These are phyloP conservation scores for Brassica cretica DNA, from an alignment of 345 rosid species.

Conservation along the genomic window DNA sequence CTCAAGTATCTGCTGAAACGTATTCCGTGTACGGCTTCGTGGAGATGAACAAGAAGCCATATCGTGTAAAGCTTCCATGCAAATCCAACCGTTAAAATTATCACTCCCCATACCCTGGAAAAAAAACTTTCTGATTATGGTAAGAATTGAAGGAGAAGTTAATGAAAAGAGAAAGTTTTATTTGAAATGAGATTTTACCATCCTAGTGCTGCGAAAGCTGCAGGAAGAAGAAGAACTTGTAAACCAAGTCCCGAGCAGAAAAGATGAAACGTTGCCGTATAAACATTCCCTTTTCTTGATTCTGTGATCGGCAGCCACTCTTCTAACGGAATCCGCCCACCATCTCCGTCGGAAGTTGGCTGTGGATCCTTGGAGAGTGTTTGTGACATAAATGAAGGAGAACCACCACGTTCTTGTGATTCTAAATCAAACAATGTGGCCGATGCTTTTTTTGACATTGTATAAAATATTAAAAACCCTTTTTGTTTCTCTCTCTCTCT, in stretches of 20 bases:
- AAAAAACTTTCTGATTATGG: background rate
- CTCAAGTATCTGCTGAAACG: slow-evolving; percentile 77
- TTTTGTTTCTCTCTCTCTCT: slow-evolving; percentile 1
- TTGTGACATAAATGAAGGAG: slow-evolving; percentile 34
- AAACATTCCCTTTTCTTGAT: slow-evolving; percentile 80
- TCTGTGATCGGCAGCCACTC: slow-evolving; percentile 91
- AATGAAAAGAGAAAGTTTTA: background rate
- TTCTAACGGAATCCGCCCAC: slow-evolving; percentile 28
- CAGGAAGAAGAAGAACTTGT: slow-evolving; percentile 81
- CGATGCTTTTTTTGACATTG: slow-evolving; percentile 17
- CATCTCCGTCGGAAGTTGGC: slow-evolving; percentile 32
- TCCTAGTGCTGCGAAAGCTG: slow-evolving; percentile 80
- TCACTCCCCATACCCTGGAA: slow-evolving; percentile 72
- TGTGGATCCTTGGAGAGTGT: slow-evolving; percentile 22
- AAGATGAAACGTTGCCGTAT: slow-evolving; percentile 76
- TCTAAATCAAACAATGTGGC: slow-evolving; percentile 23
- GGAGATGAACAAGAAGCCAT: slow-evolving; percentile 75
- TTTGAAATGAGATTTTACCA: slow-evolving; percentile 46
- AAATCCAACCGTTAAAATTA: slow-evolving; percentile 53
- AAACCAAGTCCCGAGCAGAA: slow-evolving; percentile 83
- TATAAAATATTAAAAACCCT: background rate
- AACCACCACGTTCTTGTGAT: slow-evolving; percentile 30
- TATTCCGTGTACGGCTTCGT: slow-evolving; percentile 58
- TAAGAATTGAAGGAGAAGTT: background rate
- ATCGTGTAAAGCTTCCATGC: slow-evolving; percentile 80